Evolutionary conservation across 2,329 filamentous ascomycete genomes (phyloP), one percentile per base, ranked within the genome.

Genomic region (Penicillium sp.): DNA sequence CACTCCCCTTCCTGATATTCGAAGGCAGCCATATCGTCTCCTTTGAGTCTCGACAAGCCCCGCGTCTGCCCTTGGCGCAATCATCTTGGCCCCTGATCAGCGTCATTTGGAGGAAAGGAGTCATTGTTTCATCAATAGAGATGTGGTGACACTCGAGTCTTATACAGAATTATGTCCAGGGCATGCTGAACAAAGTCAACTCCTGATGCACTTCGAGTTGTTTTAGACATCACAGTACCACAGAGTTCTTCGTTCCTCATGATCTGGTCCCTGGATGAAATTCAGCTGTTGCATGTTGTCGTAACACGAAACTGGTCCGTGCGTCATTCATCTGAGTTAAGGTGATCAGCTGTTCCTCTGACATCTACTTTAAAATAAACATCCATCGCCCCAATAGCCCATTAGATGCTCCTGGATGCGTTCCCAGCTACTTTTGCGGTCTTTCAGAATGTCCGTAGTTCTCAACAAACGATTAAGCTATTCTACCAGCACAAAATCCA

Each of bases 351-450:
- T 22, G 26, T 44, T 30, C 26, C 19, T 10, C n/a, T 12, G 15
- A 22, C 33, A 17, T 50, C 44, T 24, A 50, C 33, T 40, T 19
- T 19, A 24, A 28, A 38, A 38, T 3, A 28, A 30, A 30, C 7
- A 28, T 30, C 26, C 15, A 49, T n/a, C 19, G 9, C 15, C 4
- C 17, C 30, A 38, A 13, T 19, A 38, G 9, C 15, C n/a, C 12
- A 45, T 15, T 45, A 22, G 28, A 51, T n/a, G 17, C 49, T 22
- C 7, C 28, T 30, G n/a, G 28, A 64, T 64, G 62, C 26, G 28
- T n/a, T n/a, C 15, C 12, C 22, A 26, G 24, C 37, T 33, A 30
- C 45, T 45, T 3, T 47, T 37, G 28, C 53, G 50, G 47, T 42
- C 30, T 24, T 56, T n/a, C 8, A 7, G 19, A 40, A 17, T 5